A percentile compares a stretch with the other conserved stretches of the same genome.
phyloP scores from a whole-genome alignment of 306 rosid genomes.

The Glycine tomentella region DNA sequence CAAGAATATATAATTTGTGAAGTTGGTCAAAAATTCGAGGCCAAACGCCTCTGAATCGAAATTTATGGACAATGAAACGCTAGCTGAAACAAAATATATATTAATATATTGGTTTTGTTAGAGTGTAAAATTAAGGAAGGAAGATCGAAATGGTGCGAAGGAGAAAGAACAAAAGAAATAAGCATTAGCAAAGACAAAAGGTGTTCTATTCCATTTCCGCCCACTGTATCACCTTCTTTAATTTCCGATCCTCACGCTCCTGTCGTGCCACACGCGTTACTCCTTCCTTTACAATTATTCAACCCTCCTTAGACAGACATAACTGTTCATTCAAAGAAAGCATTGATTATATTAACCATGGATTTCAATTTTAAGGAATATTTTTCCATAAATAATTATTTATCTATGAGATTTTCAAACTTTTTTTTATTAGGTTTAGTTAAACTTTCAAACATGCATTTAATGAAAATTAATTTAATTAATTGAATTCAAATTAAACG shows the following conservation, averaged over 20 bases:
- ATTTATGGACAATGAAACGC: not conserved
- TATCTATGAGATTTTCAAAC: not conserved
- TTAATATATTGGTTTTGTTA: not conserved
- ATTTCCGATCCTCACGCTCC: not conserved
- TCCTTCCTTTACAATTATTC: not conserved
- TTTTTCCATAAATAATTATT: not conserved
- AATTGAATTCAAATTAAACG: not conserved
- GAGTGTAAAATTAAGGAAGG: not conserved
- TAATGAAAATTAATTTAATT: not conserved
- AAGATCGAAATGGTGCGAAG: not conserved
- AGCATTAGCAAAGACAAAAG: constrained; percentile 27
- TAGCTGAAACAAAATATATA: no score
- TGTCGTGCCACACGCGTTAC: constrained; percentile 6
- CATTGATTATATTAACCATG: not conserved
- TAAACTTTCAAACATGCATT: not conserved
- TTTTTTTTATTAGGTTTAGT: not conserved
- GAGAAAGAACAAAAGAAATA: constrained; percentile 23
- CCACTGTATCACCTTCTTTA: no score
- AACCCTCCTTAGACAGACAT: not conserved
- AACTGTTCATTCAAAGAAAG: not conserved
- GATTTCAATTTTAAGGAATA: not conserved
- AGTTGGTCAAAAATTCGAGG: not conserved
- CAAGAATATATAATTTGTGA: not conserved
- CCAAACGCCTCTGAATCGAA: not conserved
- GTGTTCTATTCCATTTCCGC: not conserved